Evolutionary conservation across 805 yeast species (phyloP).

Genomic region (Saccharomycopsis olivae): DNA sequence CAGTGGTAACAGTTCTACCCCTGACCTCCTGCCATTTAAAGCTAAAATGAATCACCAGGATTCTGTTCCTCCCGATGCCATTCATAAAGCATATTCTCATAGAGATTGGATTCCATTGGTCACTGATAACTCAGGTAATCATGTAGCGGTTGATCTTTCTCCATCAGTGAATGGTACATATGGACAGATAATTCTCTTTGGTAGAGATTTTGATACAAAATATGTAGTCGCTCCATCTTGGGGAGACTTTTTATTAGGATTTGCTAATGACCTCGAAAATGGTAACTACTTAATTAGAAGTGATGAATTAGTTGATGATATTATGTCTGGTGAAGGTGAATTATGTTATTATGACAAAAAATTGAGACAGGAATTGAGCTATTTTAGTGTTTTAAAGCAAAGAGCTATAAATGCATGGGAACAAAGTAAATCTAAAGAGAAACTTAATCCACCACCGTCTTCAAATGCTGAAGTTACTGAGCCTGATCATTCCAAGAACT

Average conservation of each 20-base stretch:
- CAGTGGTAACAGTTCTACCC: background rate
- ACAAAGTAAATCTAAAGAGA: too few relatives aligned
- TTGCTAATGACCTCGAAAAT: slow-evolving; percentile 79
- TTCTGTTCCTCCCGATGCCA: slow-evolving; percentile 57
- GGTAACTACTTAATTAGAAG: slow-evolving; percentile 68
- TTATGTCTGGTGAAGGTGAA: slow-evolving; percentile 37
- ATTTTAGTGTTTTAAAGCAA: slow-evolving; percentile 15
- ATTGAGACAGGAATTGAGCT: slow-evolving; percentile 5
- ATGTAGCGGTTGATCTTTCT: slow-evolving; percentile 80
- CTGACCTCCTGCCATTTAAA: background rate
- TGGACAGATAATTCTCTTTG: slow-evolving; percentile 91
- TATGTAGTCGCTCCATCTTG: slow-evolving; percentile 78
- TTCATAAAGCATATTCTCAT: slow-evolving; percentile 76
- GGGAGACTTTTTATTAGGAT: slow-evolving; percentile 75
- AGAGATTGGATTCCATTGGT: slow-evolving; percentile 86
- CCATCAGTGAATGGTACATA: slow-evolving; percentile 70
- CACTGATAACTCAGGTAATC: slow-evolving; percentile 84
- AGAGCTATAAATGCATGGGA: slow-evolving; percentile 5
- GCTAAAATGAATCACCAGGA: slow-evolving; percentile 3
- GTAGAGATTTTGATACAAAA: slow-evolving; percentile 88
- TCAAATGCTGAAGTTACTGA: too few relatives aligned
- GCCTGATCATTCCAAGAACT: background rate
- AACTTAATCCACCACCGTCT: too few relatives aligned
- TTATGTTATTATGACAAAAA: slow-evolving; percentile 12
- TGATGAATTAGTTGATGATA: slow-evolving; percentile 48